phyloP scores from a whole-genome alignment of 345 rosid genomes.

The Salix brachista region DNA sequence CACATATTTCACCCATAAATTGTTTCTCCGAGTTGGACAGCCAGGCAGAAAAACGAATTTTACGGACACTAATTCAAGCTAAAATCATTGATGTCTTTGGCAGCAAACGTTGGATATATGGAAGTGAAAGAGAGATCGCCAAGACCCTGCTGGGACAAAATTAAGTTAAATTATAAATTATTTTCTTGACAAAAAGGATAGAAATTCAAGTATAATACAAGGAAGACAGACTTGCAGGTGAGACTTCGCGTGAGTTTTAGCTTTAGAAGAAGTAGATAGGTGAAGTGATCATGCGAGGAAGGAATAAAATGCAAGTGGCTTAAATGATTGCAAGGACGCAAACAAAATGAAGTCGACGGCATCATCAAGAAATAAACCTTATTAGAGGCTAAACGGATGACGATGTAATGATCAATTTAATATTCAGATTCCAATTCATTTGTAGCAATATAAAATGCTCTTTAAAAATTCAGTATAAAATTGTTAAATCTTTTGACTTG shows the following conservation, averaged over 20 bases:
- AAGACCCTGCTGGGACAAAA: too few relatives aligned
- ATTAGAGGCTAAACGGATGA: not conserved
- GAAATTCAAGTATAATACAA: too few relatives aligned
- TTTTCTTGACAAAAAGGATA: too few relatives aligned
- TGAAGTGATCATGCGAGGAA: too few relatives aligned
- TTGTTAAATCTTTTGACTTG: too few relatives aligned
- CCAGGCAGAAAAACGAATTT: not conserved
- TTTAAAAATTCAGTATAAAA: too few relatives aligned
- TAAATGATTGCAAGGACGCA: not conserved
- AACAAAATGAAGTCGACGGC: not conserved
- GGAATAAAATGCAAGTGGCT: too few relatives aligned
- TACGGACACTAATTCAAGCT: slow-evolving; percentile 44
- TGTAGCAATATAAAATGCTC: too few relatives aligned
- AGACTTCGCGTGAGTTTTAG: not conserved
- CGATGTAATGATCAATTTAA: not conserved
- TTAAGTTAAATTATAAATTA: too few relatives aligned
- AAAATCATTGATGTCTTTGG: slow-evolving; percentile 22
- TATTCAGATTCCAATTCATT: not conserved
- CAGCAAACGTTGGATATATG: not conserved
- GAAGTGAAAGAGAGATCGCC: too few relatives aligned
- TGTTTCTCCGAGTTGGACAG: not conserved
- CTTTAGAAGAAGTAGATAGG: too few relatives aligned
- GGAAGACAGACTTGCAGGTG: not conserved
- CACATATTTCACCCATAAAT: not conserved
- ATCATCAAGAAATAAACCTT: too few relatives aligned